A percentile compares a stretch with the other conserved stretches of the same genome.
Conservation (phyloP, 257 asterid species). For the Gardenia jasminoides region DNA sequence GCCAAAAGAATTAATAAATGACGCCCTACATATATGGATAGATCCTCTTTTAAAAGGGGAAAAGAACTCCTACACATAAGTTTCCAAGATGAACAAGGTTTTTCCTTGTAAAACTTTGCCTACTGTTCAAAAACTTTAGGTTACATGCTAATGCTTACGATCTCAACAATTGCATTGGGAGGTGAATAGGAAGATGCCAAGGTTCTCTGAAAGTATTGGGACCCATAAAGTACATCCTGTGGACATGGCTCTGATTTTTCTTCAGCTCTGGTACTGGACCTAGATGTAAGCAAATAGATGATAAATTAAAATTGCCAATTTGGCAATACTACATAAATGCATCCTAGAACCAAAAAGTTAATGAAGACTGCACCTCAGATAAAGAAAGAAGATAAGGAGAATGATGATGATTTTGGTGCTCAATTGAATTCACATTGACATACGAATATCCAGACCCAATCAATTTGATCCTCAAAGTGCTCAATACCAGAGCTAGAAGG, state of each 20-base stretch:
- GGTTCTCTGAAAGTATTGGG: constrained; percentile 97
- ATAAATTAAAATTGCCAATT: constrained; percentile 6
- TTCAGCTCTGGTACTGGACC: constrained; percentile 88
- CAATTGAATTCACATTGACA: constrained; percentile 53
- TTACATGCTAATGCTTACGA: constrained; percentile 52
- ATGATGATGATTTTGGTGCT: constrained; percentile 64
- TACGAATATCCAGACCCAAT: constrained; percentile 68
- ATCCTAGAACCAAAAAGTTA: neutral
- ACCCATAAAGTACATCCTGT: constrained; percentile 95
- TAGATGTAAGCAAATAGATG: constrained; percentile 25
- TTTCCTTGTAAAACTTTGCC: neutral
- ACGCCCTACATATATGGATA: too few relatives aligned
- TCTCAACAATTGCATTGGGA: constrained; percentile 77
- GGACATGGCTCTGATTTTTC: constrained; percentile 88
- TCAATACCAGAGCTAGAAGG: constrained; percentile 63
- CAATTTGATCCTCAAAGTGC: constrained; percentile 71
- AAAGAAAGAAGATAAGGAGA: constrained; percentile 90
- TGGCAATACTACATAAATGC: neutral
- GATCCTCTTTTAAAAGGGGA: too few relatives aligned
- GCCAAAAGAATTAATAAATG: neutral
- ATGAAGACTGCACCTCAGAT: constrained; percentile 65
- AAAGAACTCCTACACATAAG: neutral
- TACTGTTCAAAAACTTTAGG: neutral
- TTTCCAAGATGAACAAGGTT: neutral
- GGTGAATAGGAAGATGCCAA: constrained; percentile 97